Conservation (phyloP, 2,329 filamentous ascomycete genomes). For the Ustulina deusta region DNA sequence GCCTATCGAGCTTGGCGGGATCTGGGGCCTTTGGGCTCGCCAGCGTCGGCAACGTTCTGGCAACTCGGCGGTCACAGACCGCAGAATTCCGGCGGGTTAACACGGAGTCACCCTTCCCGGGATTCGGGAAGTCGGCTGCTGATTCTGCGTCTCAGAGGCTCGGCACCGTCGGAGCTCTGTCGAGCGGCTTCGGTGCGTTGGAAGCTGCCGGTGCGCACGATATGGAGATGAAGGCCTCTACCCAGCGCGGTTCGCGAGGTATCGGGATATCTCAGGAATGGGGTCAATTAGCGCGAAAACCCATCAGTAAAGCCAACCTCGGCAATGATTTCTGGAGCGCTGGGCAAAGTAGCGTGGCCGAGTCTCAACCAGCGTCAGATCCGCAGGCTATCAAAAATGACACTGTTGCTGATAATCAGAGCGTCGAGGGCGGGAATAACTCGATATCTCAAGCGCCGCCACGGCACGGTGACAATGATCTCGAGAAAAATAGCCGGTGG, state of each 20-base stretch:
- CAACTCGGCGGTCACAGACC: background rate
- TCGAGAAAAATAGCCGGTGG: constrained; percentile 21
- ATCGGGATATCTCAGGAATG: constrained; percentile 30
- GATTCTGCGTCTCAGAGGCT: background rate
- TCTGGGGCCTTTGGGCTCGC: constrained; percentile 2
- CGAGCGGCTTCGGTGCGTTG: constrained; percentile 6
- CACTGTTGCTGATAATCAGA: background rate
- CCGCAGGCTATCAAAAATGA: background rate
- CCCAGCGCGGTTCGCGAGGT: background rate
- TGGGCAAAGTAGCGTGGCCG: background rate
- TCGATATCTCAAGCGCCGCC: background rate
- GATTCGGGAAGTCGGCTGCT: background rate
- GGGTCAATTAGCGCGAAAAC: constrained; percentile 32
- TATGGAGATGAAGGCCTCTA: background rate
- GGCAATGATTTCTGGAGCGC: background rate
- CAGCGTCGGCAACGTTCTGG: background rate
- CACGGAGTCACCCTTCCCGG: background rate
- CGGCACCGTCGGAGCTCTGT: background rate
- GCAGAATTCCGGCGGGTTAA: background rate
- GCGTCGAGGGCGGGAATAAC: background rate
- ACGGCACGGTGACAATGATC: constrained; percentile 12
- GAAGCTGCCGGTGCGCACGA: constrained; percentile 19
- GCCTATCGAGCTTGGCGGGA: constrained; percentile 2
- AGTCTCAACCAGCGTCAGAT: background rate
- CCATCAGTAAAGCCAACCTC: background rate